These are phyloP conservation scores for Fusarium devonianum DNA, from an alignment of 2,329 filamentous ascomycete genomes.

Conservation along the genomic window DNA sequence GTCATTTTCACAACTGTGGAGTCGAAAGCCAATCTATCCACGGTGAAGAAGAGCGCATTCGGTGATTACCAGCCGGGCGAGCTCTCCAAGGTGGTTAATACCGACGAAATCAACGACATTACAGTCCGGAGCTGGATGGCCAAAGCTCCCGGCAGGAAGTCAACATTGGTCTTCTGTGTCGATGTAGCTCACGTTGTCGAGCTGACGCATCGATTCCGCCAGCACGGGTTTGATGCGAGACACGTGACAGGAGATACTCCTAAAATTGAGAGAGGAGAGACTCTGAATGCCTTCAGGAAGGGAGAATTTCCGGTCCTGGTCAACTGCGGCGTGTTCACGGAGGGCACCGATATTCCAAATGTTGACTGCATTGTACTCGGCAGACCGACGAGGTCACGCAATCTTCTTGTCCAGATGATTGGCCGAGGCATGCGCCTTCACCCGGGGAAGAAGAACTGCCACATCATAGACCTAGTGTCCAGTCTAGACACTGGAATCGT, in stretches of 20 bases:
- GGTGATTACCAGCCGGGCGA: slow-evolving; percentile 83
- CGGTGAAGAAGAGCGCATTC: slow-evolving; percentile 63
- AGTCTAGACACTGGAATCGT: slow-evolving; percentile 84
- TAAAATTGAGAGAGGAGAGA: slow-evolving; percentile 70
- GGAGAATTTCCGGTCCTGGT: slow-evolving; percentile 85
- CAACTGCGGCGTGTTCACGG: slow-evolving; percentile 96
- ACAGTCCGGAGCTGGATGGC: slow-evolving; percentile 87
- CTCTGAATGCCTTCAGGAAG: slow-evolving; percentile 77
- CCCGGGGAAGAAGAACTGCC: slow-evolving; percentile 83
- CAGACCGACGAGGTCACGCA: slow-evolving; percentile 89
- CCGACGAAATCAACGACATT: slow-evolving; percentile 78
- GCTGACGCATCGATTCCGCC: slow-evolving; percentile 78
- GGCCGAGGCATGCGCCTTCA: slow-evolving; percentile 88
- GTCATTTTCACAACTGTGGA: slow-evolving; percentile 94
- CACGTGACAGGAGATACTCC: slow-evolving; percentile 87
- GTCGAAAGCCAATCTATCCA: slow-evolving; percentile 79
- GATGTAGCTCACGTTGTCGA: slow-evolving; percentile 82
- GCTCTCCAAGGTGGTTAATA: slow-evolving; percentile 87
- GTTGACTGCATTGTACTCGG: slow-evolving; percentile 92
- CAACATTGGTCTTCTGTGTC: slow-evolving; percentile 93
- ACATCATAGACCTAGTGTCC: slow-evolving; percentile 95
- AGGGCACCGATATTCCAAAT: slow-evolving; percentile 97
- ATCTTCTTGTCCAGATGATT: slow-evolving; percentile 96
- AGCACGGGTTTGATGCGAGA: slow-evolving; percentile 79
- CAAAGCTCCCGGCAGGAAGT: slow-evolving; percentile 75